Evolutionary conservation across 768 basidiomycete genomes (phyloP).

Genomic region (Tulasnella sp.): DNA sequence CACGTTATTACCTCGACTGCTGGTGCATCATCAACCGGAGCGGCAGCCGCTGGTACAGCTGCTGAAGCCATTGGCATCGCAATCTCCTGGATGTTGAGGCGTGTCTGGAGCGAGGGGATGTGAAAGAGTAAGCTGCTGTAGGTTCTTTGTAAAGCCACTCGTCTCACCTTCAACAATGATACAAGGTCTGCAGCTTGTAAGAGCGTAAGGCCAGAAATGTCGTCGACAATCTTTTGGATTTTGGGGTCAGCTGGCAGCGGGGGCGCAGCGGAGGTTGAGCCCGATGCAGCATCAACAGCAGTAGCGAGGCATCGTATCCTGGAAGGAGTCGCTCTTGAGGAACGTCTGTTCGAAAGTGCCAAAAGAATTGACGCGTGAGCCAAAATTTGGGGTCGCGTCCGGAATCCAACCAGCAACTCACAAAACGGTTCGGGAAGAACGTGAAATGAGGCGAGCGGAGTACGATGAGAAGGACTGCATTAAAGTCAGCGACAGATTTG

Average conservation of each 20-base stretch:
- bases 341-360: background rate
- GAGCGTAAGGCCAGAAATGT: constrained; percentile 80
- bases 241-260: constrained; percentile 44
- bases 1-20: constrained; percentile 47
- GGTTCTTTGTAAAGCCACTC: background rate
- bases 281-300: constrained; percentile 10
- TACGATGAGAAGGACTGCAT: background rate
- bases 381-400: background rate
- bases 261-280: constrained; percentile 1
- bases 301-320: constrained; percentile 19
- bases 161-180: constrained; percentile 68
- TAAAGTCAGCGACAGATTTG: background rate
- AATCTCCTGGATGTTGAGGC: constrained; percentile 95
- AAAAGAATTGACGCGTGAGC: background rate
- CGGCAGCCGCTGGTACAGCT: constrained; percentile 47
- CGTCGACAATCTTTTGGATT: constrained; percentile 79
- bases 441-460: background rate
- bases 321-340: background rate
- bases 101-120: constrained; percentile 45
- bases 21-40: constrained; percentile 50
- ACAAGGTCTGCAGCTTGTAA: constrained; percentile 96
- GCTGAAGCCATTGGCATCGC: constrained; percentile 77
- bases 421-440: background rate
- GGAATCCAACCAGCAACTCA: background rate
- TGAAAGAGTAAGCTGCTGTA: constrained; percentile 1